Evolutionary conservation across 2,329 filamentous ascomycete genomes (phyloP).

Genomic region (Nigrograna mackinnonii): DNA sequence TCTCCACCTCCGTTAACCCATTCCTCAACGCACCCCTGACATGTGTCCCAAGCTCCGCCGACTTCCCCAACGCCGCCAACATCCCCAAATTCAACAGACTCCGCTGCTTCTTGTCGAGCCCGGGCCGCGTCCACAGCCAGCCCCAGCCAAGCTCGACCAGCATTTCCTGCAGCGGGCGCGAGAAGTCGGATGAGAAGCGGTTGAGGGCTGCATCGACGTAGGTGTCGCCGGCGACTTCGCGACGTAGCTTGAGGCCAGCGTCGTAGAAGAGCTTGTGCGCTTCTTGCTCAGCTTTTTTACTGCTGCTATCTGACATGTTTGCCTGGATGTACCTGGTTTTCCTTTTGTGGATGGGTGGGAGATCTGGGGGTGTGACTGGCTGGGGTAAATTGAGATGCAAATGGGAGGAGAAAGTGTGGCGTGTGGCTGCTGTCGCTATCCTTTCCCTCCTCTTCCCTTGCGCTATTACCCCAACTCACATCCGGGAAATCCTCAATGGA

Average conservation of each 20-base stretch:
- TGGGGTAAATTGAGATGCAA: too few species aligned
- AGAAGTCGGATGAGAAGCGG: slow-evolving; percentile 57
- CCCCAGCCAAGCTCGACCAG: slow-evolving; percentile 66
- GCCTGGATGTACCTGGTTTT: too few species aligned
- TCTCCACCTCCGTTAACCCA: slow-evolving; percentile 62
- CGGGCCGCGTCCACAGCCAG: slow-evolving; percentile 62
- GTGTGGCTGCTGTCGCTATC: too few species aligned
- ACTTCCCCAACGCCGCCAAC: slow-evolving; percentile 60
- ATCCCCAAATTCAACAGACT: slow-evolving; percentile 65
- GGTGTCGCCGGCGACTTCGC: slow-evolving; percentile 49
- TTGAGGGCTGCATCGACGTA: slow-evolving; percentile 60
- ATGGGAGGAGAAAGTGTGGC: too few species aligned
- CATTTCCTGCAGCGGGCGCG: slow-evolving; percentile 59
- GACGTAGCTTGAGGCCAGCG: slow-evolving; percentile 15
- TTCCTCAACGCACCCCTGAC: slow-evolving; percentile 63
- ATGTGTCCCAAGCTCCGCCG: slow-evolving; percentile 60
- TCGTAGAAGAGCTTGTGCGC: slow-evolving; percentile 17
- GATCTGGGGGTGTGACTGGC: too few species aligned
- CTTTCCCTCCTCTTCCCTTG: too few species aligned
- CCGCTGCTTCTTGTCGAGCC: slow-evolving; percentile 39
- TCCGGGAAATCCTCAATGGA: too few species aligned
- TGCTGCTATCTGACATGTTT: too few species aligned
- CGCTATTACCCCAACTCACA: too few species aligned
- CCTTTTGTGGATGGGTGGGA: too few species aligned
- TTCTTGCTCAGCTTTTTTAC: too few species aligned